Evolutionary conservation across 2,329 filamentous ascomycete species (phyloP).

Genomic region (Blastomyces gilchristii): DNA sequence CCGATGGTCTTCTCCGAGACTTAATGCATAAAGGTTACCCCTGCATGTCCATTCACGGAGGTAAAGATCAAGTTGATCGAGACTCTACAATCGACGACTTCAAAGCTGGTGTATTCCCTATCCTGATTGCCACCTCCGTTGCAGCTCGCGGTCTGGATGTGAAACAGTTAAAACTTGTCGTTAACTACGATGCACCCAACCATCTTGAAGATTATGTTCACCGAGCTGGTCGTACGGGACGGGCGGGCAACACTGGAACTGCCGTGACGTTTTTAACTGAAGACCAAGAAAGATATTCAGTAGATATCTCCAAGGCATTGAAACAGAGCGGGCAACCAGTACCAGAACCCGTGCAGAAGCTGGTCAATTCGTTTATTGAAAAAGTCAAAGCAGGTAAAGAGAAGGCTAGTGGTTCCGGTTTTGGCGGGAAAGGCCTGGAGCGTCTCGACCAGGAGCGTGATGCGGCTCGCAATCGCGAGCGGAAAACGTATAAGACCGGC

Average conservation of each 20-base stretch:
- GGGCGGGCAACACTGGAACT: slow-evolving; percentile 87
- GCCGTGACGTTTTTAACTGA: slow-evolving; percentile 90
- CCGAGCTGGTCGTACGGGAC: slow-evolving; percentile 82
- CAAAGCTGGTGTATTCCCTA: slow-evolving; percentile 79
- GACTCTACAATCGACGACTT: slow-evolving; percentile 90
- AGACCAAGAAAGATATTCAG: slow-evolving; percentile 81
- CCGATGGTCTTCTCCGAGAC: slow-evolving; percentile 68
- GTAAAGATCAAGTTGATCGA: slow-evolving; percentile 85
- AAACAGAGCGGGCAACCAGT: slow-evolving; percentile 80
- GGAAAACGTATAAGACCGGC: slow-evolving; percentile 80
- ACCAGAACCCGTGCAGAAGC: slow-evolving; percentile 55
- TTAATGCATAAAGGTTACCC: slow-evolving; percentile 76
- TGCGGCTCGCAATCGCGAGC: slow-evolving; percentile 72
- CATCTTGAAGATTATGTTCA: slow-evolving; percentile 96
- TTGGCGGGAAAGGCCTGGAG: slow-evolving; percentile 90
- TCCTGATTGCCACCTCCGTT: slow-evolving; percentile 89
- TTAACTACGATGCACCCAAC: slow-evolving; percentile 91
- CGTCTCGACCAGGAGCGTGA: slow-evolving; percentile 85
- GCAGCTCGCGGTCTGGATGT: slow-evolving; percentile 92
- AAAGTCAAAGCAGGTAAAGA: slow-evolving; percentile 90
- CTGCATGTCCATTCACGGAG: slow-evolving; percentile 87
- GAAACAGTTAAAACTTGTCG: slow-evolving; percentile 86
- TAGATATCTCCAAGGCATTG: slow-evolving; percentile 82
- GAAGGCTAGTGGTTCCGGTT: slow-evolving; percentile 72
- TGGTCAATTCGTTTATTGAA: slow-evolving; percentile 62